Percentiles rank a stretch among this genome's conserved stretches.
Evolutionary conservation across 2,329 filamentous ascomycete species (phyloP).

Genomic region (Leptographium wingfieldii): DNA sequence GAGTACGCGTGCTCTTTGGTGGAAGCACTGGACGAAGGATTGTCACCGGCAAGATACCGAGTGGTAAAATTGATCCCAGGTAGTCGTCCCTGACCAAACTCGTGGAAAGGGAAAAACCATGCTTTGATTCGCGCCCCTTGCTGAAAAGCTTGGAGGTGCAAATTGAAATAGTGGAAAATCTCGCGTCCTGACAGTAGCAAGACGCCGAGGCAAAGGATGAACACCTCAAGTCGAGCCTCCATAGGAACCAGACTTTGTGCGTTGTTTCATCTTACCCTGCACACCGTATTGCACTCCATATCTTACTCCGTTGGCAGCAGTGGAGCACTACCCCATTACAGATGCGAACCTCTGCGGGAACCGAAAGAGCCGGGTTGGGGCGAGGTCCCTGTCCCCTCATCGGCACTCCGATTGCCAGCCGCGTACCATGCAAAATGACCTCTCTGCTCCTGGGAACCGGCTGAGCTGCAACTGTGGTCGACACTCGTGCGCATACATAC

Average conservation of each 20-base stretch:
- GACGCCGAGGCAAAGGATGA: neutral
- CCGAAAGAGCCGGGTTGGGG: neutral
- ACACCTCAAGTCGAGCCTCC: neutral
- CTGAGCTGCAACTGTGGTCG: neutral
- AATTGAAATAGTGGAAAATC: too few relatives aligned
- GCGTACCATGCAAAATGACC: neutral
- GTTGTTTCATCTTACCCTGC: neutral
- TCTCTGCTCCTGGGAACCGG: neutral
- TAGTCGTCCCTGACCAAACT: too few relatives aligned
- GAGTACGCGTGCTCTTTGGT: too few relatives aligned
- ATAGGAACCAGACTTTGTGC: neutral
- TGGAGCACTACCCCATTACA: neutral
- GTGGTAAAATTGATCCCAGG: too few relatives aligned
- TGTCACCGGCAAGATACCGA: too few relatives aligned
- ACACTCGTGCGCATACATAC: neutral
- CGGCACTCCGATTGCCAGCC: neutral
- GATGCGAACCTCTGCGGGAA: neutral
- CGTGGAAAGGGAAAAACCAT: too few relatives aligned
- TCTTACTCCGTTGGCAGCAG: neutral
- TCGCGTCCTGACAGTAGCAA: neutral
- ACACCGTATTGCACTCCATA: neutral
- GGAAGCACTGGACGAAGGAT: too few relatives aligned
- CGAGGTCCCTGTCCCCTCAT: neutral
- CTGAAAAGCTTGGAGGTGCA: too few relatives aligned
- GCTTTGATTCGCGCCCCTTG: too few relatives aligned